phyloP scores from a whole-genome alignment of 805 yeast species.

The Zygoascus bituminiphila region DNA sequence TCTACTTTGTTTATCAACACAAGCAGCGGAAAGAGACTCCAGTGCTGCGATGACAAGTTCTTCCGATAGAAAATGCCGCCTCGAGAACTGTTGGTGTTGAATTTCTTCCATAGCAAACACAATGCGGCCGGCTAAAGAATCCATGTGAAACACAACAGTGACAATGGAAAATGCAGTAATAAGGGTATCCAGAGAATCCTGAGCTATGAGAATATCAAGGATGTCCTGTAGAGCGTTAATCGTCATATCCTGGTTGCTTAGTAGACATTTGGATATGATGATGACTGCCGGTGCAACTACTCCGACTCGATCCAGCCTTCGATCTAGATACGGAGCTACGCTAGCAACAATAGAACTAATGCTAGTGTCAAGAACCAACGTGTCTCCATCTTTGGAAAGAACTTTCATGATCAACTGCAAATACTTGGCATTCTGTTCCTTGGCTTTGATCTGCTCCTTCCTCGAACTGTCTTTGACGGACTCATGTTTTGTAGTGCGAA shows the following conservation, averaged over 20 bases:
- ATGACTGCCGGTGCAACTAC: conserved; percentile 6
- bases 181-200: conserved; percentile 12
- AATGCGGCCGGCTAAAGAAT: conserved; percentile 20
- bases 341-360: not conserved
- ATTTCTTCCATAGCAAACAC: conserved; percentile 19
- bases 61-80: conserved; percentile 13
- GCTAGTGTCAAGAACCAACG: not conserved
- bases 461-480: not conserved
- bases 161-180: conserved; percentile 23
- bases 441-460: not conserved
- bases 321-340: conserved; percentile 6
- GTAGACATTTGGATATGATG: conserved; percentile 9
- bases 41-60: conserved; percentile 22
- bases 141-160: conserved; percentile 22
- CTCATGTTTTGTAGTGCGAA: not conserved
- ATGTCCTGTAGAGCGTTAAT: conserved; percentile 4
- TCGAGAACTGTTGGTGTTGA: conserved; percentile 13
- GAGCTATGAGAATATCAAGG: conserved; percentile 11
- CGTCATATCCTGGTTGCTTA: conserved; percentile 5
- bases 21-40: conserved; percentile 29
- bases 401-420: not conserved
- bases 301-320: not conserved
- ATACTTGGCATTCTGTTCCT: not conserved
- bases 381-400: not conserved
- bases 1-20: conserved; percentile 26